Evolutionary conservation across 2,329 filamentous ascomycete species (phyloP).

Genomic region (Peltaster fructicola): DNA sequence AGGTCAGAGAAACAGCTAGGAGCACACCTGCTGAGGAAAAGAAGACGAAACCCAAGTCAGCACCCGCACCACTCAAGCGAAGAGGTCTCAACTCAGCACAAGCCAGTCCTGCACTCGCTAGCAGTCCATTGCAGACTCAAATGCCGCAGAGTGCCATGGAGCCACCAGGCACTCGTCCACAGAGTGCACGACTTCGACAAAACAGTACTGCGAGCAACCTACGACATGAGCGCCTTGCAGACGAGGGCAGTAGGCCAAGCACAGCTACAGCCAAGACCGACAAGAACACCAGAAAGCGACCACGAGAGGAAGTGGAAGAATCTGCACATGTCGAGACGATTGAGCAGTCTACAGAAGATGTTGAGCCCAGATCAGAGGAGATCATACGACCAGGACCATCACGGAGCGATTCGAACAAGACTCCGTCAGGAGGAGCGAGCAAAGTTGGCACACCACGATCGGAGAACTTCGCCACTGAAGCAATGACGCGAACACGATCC

Average conservation of each 20-base stretch:
- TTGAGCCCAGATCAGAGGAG: conserved; percentile 32
- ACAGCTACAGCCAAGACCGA: conserved; percentile 11
- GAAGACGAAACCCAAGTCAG: conserved; percentile 48
- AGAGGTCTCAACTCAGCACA: conserved; percentile 38
- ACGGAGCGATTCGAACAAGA: conserved; percentile 13
- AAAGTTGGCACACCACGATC: conserved; percentile 31
- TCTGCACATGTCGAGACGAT: conserved; percentile 4
- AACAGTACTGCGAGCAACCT: conserved; percentile 43
- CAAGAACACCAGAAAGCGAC: conserved; percentile 7
- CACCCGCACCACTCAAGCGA: conserved; percentile 52
- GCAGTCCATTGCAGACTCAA: conserved; percentile 29
- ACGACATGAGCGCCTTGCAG: conserved; percentile 21
- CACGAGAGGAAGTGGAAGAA: conserved; percentile 6
- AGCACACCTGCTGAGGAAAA: conserved; percentile 57
- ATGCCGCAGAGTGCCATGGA: conserved; percentile 47
- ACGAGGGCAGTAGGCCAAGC: conserved; percentile 21
- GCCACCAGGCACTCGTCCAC: conserved; percentile 50
- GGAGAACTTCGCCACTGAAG: conserved; percentile 13
- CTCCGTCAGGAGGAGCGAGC: conserved; percentile 23
- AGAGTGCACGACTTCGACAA: conserved; percentile 55
- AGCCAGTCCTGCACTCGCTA: conserved; percentile 27
- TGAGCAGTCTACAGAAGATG: conserved; percentile 12
- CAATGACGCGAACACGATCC: conserved; percentile 25
- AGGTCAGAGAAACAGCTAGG: conserved; percentile 40
- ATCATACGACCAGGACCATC: conserved; percentile 14